These are phyloP conservation scores for Colletotrichum limetticola DNA, from an alignment of 2,329 filamentous ascomycete species.

Conservation along the genomic window DNA sequence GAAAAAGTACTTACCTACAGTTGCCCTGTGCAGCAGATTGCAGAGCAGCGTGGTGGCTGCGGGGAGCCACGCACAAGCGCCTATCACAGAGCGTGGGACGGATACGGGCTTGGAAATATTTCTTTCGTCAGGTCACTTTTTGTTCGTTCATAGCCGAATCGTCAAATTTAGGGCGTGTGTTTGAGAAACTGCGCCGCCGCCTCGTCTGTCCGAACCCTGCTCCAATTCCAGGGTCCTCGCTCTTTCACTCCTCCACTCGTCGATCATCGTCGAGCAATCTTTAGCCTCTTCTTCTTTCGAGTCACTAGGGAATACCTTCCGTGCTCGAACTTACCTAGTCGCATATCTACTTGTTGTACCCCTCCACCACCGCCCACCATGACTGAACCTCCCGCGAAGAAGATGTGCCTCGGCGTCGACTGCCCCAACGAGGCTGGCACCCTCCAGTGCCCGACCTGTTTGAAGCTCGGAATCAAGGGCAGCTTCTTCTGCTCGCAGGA, in stretches of 20 bases:
- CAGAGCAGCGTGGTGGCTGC: background rate
- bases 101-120: constrained; percentile 8
- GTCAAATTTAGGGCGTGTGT: constrained; percentile 23
- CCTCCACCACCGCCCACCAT: constrained; percentile 46
- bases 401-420: constrained; percentile 82
- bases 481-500: constrained; percentile 99
- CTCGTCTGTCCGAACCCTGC: constrained; percentile 8
- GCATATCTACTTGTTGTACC: background rate
- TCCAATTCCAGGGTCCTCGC: background rate
- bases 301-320: background rate
- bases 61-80: constrained; percentile 19
- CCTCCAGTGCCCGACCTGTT: constrained; percentile 93
- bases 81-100: constrained; percentile 23
- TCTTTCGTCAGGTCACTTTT: constrained; percentile 31
- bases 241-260: background rate
- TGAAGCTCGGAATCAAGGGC: constrained; percentile 87
- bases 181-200: constrained; percentile 8
- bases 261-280: background rate
- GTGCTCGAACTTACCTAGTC: background rate
- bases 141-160: constrained; percentile 1
- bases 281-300: background rate
- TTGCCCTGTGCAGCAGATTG: background rate
- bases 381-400: constrained; percentile 64
- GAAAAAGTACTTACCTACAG: background rate
- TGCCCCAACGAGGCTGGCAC: constrained; percentile 88